Evolutionary conservation across 2,329 filamentous ascomycete genomes (phyloP), one percentile per base, ranked within the genome.

Genomic region (Alternaria viburni): DNA sequence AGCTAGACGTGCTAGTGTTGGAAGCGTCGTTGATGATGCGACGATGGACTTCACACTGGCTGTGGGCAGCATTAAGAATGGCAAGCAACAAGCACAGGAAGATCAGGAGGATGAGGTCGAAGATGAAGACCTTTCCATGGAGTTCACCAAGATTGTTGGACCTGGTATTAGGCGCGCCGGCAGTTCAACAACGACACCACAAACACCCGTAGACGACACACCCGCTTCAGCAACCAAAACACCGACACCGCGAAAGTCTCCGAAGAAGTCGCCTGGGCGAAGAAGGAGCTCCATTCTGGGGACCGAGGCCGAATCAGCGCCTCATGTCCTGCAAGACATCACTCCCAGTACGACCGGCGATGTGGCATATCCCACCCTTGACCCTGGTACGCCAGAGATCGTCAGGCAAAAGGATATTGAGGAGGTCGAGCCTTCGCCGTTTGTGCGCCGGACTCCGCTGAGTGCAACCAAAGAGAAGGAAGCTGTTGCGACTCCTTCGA

Each of bases 81-180:
- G 57, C 7, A 54, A 59, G 32, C 54, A 55, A 13, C 52, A 61
- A 9, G 54, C 55, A 10, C 19, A 46, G 5, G 59, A 59, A 13
- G 30, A 49, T 2, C 44, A 57, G 30, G 54, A 61, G 2, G 62
- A 50, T 21, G 70, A 70, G 17, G 59, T 62, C 19, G 74, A 70
- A 56, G 77, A 71, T 12, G 73, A 69, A 77, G 86, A 82, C 76
- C 80, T 85, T 25, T 83, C 83, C n/a, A 86, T 86, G 84, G 84
- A 86, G 56, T 79, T 85, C 30, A 85, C 84, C 1, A 81, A 81
- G n/a, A 81, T 82, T 8, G 73, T 85, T 47, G 84, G 83, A 6
- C 72, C 74, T 9, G 81, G 81, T 36, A 83, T 85, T 59, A 79
- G 74, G 61, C 69, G 68, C 32, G 25, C 66, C 21, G 67, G 55